Base-by-base conservation (phyloP, 768 basidiomycete species). In the Chalciporus chontae region DNA sequence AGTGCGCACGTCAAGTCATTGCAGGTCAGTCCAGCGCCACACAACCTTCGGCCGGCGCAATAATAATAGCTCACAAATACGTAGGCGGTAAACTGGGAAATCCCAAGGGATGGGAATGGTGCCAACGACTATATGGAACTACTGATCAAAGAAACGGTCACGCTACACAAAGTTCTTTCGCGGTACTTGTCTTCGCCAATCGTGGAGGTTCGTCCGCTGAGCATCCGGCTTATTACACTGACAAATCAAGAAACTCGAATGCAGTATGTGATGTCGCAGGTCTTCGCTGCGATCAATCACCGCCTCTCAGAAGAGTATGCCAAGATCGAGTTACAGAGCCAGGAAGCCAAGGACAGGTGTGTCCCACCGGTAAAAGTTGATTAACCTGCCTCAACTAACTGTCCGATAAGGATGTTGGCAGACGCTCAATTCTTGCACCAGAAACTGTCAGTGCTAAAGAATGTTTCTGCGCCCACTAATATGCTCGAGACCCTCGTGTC, bases 181-280 rank as follows among this genome's bases (percentile, higher is more conserved):
- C 87, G 94, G 42, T 98, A 96, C 69, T 75, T 97, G 24, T 75
- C 89, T 14, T 68, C 75, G 40, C 76, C 80, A 27, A 78, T 92
- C 23, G 90, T 96, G 39, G 91, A 94, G 81, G 93, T 91, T 62
- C 62, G 62, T 54, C 18, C 23, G 7, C 34, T 26, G 39, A 19
- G 52, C 39, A 45, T 13, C 10, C 10, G 29, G 19, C 36, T 36
- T 51, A 44, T 56, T 52, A 52, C 40, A 13, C 29, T 31, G 29
- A 31, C 29, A 9, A 31, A 31, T 31, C 3, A 31, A 31, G 29
- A 10, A 31, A 31, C 29, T 4, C 13, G 29, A 31, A 10, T 54
- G 19, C 65, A 96, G 90, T 81, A 80, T 66, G 92, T 99, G 64
- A 94, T 97, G 90, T 81, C 84, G 31, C 91, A 97, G 64, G 96